These are phyloP conservation scores for Didymella arachidicola DNA, from an alignment of 2,329 filamentous ascomycete genomes.

Conservation along the genomic window DNA sequence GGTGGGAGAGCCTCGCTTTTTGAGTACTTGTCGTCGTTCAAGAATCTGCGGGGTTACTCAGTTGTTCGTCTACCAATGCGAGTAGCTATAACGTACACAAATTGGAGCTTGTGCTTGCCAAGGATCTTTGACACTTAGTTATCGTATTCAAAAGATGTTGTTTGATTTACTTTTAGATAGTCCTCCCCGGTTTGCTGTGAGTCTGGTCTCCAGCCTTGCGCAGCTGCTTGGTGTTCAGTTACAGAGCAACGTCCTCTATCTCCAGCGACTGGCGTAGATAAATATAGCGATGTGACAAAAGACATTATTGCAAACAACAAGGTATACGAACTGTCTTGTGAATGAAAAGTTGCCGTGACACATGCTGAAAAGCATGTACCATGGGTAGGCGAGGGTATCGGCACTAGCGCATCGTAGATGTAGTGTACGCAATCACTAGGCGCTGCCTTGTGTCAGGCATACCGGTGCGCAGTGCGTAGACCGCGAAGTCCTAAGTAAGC, in stretches of 20 bases:
- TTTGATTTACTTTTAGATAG: background rate
- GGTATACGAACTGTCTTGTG: background rate
- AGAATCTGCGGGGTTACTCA: background rate
- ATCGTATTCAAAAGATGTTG: background rate
- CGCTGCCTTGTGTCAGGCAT: background rate
- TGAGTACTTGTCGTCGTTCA: constrained; percentile 27
- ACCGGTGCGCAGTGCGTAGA: background rate
- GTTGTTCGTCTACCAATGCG: background rate
- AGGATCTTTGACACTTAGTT: background rate
- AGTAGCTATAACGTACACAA: background rate
- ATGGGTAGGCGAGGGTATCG: background rate
- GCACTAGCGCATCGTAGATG: background rate
- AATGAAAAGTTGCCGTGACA: background rate
- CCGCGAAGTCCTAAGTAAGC: background rate
- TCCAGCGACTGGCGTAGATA: background rate
- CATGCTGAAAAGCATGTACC: too few species aligned
- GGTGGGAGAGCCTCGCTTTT: constrained; percentile 31
- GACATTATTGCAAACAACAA: background rate
- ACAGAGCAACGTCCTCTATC: background rate
- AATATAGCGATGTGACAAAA: background rate
- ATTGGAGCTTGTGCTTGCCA: background rate
- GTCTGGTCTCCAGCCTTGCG: background rate
- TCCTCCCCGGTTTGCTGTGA: background rate
- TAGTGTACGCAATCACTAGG: background rate
- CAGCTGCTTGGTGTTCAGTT: background rate